phyloP scores from a whole-genome alignment of 768 basidiomycete genomes.

The Lepiota brunneoincarnata region DNA sequence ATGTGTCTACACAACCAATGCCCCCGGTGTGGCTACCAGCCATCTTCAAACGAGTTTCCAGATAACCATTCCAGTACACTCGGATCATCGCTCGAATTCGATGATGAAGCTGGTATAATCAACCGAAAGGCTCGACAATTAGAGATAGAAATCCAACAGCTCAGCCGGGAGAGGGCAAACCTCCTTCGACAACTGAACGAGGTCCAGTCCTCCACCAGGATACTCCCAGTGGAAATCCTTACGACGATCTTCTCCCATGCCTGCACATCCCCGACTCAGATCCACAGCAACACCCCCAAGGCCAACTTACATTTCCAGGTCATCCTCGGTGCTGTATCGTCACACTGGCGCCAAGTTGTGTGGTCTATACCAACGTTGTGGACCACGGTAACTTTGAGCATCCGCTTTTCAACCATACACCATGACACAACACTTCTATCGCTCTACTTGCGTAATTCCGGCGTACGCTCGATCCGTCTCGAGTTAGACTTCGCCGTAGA shows the following conservation, averaged over 20 bases:
- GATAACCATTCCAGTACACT: no score
- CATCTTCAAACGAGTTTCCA: no score
- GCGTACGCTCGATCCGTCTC: neutral
- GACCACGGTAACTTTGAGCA: neutral
- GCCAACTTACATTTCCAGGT: neutral
- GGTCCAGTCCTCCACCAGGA: neutral
- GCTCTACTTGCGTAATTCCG: neutral
- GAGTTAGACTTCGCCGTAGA: neutral
- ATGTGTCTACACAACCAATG: no score
- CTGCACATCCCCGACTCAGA: neutral
- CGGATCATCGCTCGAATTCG: no score
- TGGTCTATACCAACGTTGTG: neutral
- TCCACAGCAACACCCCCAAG: neutral
- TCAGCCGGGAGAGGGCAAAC: neutral
- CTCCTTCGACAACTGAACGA: neutral
- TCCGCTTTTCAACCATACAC: neutral
- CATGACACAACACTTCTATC: neutral
- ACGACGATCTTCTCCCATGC: neutral
- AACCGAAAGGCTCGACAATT: no score
- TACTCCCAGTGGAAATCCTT: neutral
- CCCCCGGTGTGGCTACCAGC: no score
- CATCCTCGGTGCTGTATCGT: neutral
- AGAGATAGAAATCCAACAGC: neutral
- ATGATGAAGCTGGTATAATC: no score
- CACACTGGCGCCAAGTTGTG: slow-evolving; percentile 1